These are phyloP conservation scores for Sisymbrium altissimum DNA, from an alignment of 345 rosid species.

Conservation along the genomic window DNA sequence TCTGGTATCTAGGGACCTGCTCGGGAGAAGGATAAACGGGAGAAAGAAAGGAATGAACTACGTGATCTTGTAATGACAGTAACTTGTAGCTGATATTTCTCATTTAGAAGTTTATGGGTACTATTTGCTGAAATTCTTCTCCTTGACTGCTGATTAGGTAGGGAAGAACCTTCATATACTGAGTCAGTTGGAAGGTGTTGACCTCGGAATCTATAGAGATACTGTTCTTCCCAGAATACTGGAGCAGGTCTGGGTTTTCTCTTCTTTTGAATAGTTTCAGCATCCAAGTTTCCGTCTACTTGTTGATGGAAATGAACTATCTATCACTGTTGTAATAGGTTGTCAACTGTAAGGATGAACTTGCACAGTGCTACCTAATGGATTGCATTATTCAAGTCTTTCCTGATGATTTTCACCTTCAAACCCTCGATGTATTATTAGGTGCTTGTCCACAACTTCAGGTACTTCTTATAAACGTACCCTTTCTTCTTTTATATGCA, in stretches of 20 bases:
- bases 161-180: conserved; percentile 98
- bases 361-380: conserved; percentile 94
- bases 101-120: conserved; percentile 21
- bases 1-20: conserved; percentile 98
- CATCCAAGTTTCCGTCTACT: conserved; percentile 4
- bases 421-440: conserved; percentile 84
- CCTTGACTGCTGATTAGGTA: conserved; percentile 50
- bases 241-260: conserved; percentile 67
- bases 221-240: conserved; percentile 93
- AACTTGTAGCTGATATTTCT: conserved; percentile 41
- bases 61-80: conserved; percentile 92
- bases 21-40: conserved; percentile 96
- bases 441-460: conserved; percentile 97
- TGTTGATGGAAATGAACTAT: background rate
- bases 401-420: conserved; percentile 97
- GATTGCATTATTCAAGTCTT: conserved; percentile 99
- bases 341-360: conserved; percentile 95
- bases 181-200: conserved; percentile 97
- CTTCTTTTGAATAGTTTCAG: conserved; percentile 13
- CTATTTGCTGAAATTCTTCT: conserved; percentile 27
- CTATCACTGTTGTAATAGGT: conserved; percentile 47
- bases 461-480: conserved; percentile 39
- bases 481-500: conserved; percentile 4
- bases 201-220: conserved; percentile 85
- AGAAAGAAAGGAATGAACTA: conserved; percentile 96